Percentiles rank a stretch among this genome's conserved stretches.
These are phyloP conservation scores for Ceratocystis cacaofunesta DNA, from an alignment of 2,329 filamentous ascomycete genomes.

Conservation along the genomic window DNA sequence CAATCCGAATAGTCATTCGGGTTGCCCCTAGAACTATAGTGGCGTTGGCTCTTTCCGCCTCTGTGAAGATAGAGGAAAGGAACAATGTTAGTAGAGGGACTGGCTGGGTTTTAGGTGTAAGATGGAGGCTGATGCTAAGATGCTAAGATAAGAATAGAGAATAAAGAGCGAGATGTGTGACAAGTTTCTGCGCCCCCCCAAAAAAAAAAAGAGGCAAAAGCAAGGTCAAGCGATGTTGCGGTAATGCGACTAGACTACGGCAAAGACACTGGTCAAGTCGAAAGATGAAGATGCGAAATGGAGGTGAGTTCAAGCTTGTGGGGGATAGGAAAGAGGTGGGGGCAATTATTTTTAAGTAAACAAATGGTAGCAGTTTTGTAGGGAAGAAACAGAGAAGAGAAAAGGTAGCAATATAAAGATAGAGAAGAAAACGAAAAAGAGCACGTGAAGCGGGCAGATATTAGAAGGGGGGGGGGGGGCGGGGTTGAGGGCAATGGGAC, in stretches of 20 bases:
- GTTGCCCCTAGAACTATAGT: background rate
- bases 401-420: background rate
- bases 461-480: background rate
- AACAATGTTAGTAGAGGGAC: background rate
- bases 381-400: background rate
- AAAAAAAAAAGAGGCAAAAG: background rate
- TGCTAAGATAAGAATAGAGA: too few relatives aligned
- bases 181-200: background rate
- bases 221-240: background rate
- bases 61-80: background rate
- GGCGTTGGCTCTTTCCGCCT: background rate
- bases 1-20: background rate
- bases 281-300: background rate
- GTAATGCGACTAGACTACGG: background rate
- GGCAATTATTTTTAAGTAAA: background rate
- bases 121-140: background rate
- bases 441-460: background rate
- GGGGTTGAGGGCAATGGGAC: background rate
- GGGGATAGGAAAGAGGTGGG: background rate
- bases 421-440: background rate
- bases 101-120: background rate
- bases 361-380: background rate
- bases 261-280: background rate
- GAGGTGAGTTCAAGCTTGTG: background rate
- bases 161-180: too few relatives aligned